Base-by-base conservation (phyloP, 2,329 filamentous ascomycete species). In the Ambrosiella cleistominuta region DNA sequence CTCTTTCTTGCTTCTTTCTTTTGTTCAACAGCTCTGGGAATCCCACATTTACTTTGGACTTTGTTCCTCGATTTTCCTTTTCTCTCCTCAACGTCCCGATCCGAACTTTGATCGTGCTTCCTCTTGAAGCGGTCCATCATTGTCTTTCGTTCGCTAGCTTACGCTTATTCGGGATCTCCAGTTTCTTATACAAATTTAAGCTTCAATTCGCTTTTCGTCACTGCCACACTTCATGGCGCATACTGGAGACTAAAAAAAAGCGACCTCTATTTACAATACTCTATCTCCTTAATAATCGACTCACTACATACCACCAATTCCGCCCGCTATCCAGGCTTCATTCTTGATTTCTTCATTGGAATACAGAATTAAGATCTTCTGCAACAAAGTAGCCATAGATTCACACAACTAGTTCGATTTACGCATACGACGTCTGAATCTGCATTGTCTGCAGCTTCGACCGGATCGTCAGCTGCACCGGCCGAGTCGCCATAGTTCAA, bases 1-100 rank as follows among this genome's bases (percentile, higher is more conserved):
- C 45, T 13, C 35, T 39, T 50, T 57, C 51, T 58, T 57, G 44
- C 44, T 59, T 56, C 49, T 59, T 61, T 54, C 49, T 61, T 56
- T 58, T 61, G 38, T 58, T 56, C 57, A 53, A 44, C 50, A 37
- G 47, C 36, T 39, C 42, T 12, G 37, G 42, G 55, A 57, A 50
- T 50, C 17, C 47, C 44, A 49, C 47, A 57, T 57, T 50, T 37
- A 38, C 44, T 50, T 50, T 47, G 17, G 11, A 15, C 35, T 12
- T 53, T 27, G n/a, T 47, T 51, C 15, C 45, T 49, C 44, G 13
- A 49, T 40, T 55, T 55, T 36, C n/a, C 12, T 27, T 50, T 57
- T 49, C 55, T 36, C 27, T 51, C 39, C 36, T 39, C 27, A 27
- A 27, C 27, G 3, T 27, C 27, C 27, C 27, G 27, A 27, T 27